Conservation (phyloP, 305 asterid genomes). For the Solanum hybrid region DNA sequence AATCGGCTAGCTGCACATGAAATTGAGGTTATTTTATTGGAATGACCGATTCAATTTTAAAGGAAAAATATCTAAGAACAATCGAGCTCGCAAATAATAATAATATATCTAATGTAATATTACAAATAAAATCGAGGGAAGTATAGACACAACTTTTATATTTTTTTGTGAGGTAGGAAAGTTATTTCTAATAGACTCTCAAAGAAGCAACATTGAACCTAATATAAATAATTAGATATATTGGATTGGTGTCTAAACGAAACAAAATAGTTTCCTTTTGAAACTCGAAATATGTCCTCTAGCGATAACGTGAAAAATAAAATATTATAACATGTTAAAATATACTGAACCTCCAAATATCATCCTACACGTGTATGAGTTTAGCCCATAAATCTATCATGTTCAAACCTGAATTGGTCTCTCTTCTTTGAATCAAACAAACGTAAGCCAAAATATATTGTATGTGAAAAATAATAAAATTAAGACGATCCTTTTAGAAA, state of each 20-base stretch:
- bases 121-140: fast-evolving
- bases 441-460: not conserved
- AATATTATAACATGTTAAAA: not conserved
- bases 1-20: not conserved
- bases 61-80: not conserved
- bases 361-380: not conserved
- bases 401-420: not conserved
- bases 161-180: not conserved
- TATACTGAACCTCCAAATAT: not conserved
- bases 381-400: not conserved
- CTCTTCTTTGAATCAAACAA: not conserved
- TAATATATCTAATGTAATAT: not conserved
- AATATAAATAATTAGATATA: not conserved
- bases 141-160: not conserved
- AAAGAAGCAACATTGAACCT: fast-evolving
- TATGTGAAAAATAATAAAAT: not conserved
- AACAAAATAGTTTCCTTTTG: not conserved
- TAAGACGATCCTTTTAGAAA: not conserved
- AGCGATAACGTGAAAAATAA: not conserved
- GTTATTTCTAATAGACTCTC: not conserved
- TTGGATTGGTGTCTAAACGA: not conserved
- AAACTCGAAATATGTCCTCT: not conserved
- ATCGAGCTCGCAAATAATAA: not conserved
- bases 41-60: not conserved
- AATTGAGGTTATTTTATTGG: not conserved